Base-by-base conservation (phyloP, 2,329 filamentous ascomycete genomes). In the Biscogniauxia marginata region DNA sequence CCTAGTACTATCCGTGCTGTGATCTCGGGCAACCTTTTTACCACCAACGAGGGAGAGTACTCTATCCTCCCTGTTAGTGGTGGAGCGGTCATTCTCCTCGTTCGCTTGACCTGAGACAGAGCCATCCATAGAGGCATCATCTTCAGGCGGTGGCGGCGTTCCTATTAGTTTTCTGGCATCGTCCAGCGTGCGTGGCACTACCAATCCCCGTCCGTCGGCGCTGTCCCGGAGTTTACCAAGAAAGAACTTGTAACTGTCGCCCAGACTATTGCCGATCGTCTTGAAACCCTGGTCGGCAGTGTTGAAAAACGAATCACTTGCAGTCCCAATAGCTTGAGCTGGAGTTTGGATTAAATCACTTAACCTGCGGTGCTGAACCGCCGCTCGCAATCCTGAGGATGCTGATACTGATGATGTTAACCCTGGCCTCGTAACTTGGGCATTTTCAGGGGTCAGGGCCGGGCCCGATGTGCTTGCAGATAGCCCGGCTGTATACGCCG, bases 281-380 rank as follows among this genome's bases (percentile, higher is more conserved):
- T 97, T 96, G 61, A 98, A 80, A 1, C 93, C 84, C 70, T 96
- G 92, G 68, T 99, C 95, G 9, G 95, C 95, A 0, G 91, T 93
- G 64, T 84, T 92, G 57, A 96, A 84, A 22, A 96, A 86, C 1
- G 90, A 89, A 70, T 96, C 93, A 58, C 90, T 90, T 46, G 91
- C 91, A 25, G 87, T 89, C 58, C 89, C 89, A 53, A 97, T 82
- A 3, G 90, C 89, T 67, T 89, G 90, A 0, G 91, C 86, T 44
- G 93, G 90, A 0, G 90, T 87, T 70, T 95, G 91, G 52, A 97
- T 89, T 44, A 98, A 79, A 65, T 93, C 90, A 66, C 91, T 96
- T 11, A 97, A 77, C 21, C 91, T 91, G 55, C 89, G 86, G 50
- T 82, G 71, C 61, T 79, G 78, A 16, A 74, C 77, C 60, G 73